Base-by-base conservation (phyloP, 192 early-diverging fungal species). In the Mortierella hygrophila region DNA sequence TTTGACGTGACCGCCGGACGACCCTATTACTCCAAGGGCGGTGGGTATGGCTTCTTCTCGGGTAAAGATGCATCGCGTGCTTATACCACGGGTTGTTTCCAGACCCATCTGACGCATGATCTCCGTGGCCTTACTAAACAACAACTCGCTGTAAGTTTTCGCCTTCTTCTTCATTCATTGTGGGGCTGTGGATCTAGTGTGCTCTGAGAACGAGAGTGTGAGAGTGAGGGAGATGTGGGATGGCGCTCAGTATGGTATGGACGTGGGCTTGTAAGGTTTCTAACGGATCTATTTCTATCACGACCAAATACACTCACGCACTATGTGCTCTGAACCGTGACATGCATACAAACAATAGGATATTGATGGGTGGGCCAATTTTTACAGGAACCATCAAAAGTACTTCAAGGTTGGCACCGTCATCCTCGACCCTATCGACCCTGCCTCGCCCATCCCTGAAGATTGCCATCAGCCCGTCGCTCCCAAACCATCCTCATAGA, bases 1-100 rank as follows among this genome's bases (percentile, higher is more conserved):
- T 99, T 96, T 91, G 99, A 99, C 78, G 99, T 99, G 11, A 92
- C 95, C 9, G 87, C 81, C 0, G 96, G 97, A 26, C 81, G 88
- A 57, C 87, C 90, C 3, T 96, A 95, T 85, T 99, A 99, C 75
- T 96, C 70, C 26, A 72, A 60, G 90, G 94, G 93, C 16, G 95
- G 94, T 18, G 89, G 96, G 20, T 99, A 99, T 88, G 85, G 92
- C 47, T 93, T 96, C 87, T 99, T 98, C 90, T 90, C 96, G 10
- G 98, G 99, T 2, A 91, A 91, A 55, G 99, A 99, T 89, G 97
- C 97, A 5, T 94, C 97, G 18, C 91, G 99, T 40, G 97, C 99
- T 18, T 99, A 95, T 84, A 94, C 95, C 23, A 99, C 99, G 4
- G 98, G 98, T 46, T 99, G 99, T 87, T 96, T 99, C 80, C 77